Evolutionary conservation across 1,284 basidiomycete genomes (phyloP), one percentile per base, ranked within the genome.

Genomic region (Cutaneotrichosporon mucoides): DNA sequence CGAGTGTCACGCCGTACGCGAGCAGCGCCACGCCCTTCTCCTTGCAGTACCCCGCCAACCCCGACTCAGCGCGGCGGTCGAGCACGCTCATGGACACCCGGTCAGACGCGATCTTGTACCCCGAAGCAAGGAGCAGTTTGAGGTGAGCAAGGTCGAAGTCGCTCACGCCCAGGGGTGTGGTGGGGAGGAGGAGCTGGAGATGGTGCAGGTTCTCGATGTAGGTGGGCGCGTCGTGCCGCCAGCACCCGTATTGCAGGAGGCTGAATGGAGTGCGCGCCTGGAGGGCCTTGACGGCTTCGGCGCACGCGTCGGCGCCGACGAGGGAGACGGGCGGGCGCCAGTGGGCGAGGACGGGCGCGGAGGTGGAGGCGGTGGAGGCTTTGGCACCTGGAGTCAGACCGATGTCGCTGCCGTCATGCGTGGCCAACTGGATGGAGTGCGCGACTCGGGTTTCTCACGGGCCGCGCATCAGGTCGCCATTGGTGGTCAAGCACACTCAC

Each of bases 71-170:
- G 8, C 66, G 60, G 10, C 55, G 54, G 54, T 68, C 66, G 12
- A 68, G 53, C 15, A 68, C 56, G 34, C 58, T 61, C 36, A 60
- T 46, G 13, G 56, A 55, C 5, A 68, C 66, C 13, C 56, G 58
- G 47, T 66, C 62, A 2, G 55, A 38, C 10, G 52, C 54, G 24
- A 68, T 61, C 0, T 9, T 40, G 45, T 62, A 61, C 1, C 65
- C 66, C 38, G 51, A 52, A 9, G 34, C 36, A 3, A 40, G 9
- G 24, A 68, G 54, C 35, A 68, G 47, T 34, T 56, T 52, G 6
- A 68, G 55, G 57, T 68, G 66, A 11, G 60, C 38, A 2, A 61
- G 41, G 53, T 68, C 65, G 43, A 66, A 62, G 60, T 68, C 62
- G 37, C 56, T 59, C 9, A 68, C 58, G 8, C 60, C 64, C 13